Evolutionary conservation across 2,329 filamentous ascomycete species (phyloP).

Genomic region (Cladosporium sp.): DNA sequence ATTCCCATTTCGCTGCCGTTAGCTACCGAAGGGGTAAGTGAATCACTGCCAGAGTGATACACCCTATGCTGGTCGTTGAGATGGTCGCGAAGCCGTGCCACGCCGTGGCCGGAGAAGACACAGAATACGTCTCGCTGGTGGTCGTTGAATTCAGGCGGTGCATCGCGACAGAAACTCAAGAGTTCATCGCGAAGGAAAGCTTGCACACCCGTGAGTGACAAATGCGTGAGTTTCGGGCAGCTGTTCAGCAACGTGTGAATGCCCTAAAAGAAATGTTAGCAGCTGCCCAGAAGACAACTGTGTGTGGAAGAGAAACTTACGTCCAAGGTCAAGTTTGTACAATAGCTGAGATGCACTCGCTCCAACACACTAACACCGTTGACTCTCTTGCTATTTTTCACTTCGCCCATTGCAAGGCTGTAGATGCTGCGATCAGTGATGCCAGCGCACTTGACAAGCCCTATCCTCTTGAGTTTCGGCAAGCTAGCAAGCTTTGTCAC

Average conservation of each 20-base stretch:
- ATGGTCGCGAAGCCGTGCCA: slow-evolving; percentile 73
- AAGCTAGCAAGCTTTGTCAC: slow-evolving; percentile 80
- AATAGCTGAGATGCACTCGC: slow-evolving; percentile 95
- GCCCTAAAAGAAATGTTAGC: slow-evolving; percentile 61
- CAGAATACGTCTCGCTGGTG: slow-evolving; percentile 96
- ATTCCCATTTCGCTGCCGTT: slow-evolving; percentile 27
- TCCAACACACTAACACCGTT: slow-evolving; percentile 72
- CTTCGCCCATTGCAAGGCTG: slow-evolving; percentile 63
- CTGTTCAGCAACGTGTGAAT: slow-evolving; percentile 87
- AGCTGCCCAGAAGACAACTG: not conserved
- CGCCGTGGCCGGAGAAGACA: slow-evolving; percentile 89
- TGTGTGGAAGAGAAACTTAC: slow-evolving; percentile 54
- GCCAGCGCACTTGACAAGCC: slow-evolving; percentile 86
- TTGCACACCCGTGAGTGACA: slow-evolving; percentile 90
- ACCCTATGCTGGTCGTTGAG: slow-evolving; percentile 59
- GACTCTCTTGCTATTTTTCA: slow-evolving; percentile 45
- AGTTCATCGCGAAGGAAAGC: slow-evolving; percentile 87
- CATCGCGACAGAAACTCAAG: slow-evolving; percentile 80
- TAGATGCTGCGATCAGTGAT: slow-evolving; percentile 91
- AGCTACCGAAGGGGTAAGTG: slow-evolving; percentile 25
- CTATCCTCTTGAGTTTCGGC: slow-evolving; percentile 92
- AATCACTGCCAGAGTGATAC: slow-evolving; percentile 23
- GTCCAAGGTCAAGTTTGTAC: slow-evolving; percentile 76
- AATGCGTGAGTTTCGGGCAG: slow-evolving; percentile 88
- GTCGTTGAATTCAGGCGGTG: slow-evolving; percentile 90